phyloP scores from a whole-genome alignment of 2,329 filamentous ascomycete genomes.

The Didymella arachidicola region DNA sequence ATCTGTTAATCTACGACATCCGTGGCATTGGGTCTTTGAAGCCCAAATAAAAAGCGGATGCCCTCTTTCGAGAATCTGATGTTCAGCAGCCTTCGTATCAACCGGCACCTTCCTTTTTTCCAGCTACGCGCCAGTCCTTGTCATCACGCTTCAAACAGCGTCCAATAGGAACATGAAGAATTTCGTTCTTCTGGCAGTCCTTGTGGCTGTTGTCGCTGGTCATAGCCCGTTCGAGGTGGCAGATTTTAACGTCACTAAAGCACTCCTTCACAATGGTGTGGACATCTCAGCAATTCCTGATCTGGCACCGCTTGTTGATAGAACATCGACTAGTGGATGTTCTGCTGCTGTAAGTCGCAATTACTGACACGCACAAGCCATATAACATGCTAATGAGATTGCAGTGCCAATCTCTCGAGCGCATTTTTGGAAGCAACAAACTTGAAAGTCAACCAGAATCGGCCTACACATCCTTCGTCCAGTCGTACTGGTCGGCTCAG shows the following conservation, averaged over 20 bases:
- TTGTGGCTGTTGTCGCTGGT: background rate
- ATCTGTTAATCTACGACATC: background rate
- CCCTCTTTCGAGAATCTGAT: background rate
- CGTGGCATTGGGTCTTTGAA: background rate
- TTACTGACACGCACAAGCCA: background rate
- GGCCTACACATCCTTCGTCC: slow-evolving; percentile 30
- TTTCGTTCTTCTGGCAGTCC: background rate
- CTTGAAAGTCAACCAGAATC: slow-evolving; percentile 25
- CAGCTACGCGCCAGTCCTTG: background rate
- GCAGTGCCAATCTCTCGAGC: slow-evolving; percentile 32
- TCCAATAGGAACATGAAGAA: slow-evolving; percentile 1
- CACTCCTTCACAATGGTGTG: slow-evolving; percentile 30
- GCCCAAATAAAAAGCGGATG: background rate
- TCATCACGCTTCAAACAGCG: background rate
- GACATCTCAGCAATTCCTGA: slow-evolving; percentile 26
- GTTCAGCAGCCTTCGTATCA: background rate
- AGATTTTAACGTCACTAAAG: slow-evolving; percentile 31
- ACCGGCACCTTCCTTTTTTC: background rate
- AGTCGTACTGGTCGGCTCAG: slow-evolving; percentile 27
- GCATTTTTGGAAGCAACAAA: slow-evolving; percentile 26
- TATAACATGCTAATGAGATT: slow-evolving; percentile 2
- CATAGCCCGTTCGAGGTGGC: slow-evolving; percentile 23
- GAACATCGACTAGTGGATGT: slow-evolving; percentile 18
- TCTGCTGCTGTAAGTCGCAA: slow-evolving; percentile 28
- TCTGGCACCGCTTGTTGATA: slow-evolving; percentile 9